Evolutionary conservation across 441 rosid species (phyloP).

Genomic region (Corymbia citriodora): DNA sequence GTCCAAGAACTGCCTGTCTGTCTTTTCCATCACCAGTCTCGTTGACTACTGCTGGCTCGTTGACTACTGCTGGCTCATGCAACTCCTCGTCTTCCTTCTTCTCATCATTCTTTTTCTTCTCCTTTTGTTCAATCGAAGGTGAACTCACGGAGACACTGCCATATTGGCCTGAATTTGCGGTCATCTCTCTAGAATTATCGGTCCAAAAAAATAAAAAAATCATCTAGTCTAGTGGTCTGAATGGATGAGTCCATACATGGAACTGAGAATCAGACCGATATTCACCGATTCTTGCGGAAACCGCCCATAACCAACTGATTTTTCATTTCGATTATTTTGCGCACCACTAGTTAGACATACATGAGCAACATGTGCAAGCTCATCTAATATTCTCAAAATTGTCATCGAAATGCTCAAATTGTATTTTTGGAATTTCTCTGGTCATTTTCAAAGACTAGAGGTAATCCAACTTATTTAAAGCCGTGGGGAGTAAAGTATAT

Average conservation of each 20-base stretch:
- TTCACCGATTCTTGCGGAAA: accelerated
- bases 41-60: constrained; percentile 11
- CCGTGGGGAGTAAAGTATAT: no score
- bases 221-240: accelerated
- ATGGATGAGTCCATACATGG: accelerated
- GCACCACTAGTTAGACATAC: no score
- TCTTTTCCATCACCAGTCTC: constrained; percentile 44
- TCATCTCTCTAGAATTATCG: not conserved
- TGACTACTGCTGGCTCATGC: constrained; percentile 17
- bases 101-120: not conserved
- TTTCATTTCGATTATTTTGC: no score
- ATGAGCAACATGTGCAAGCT: no score
- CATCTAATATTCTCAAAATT: no score
- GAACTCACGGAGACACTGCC: constrained; percentile 6
- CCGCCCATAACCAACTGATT: no score
- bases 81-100: constrained; percentile 5
- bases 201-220: no score
- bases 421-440: no score
- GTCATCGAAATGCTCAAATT: no score
- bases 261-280: accelerated
- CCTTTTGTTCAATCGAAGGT: constrained; percentile 1
- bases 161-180: constrained; percentile 12
- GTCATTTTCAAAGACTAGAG: no score
- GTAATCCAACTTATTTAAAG: no score
- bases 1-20: no score